Evolutionary conservation across 768 basidiomycete genomes (phyloP).

Genomic region (Mycena alexandri): DNA sequence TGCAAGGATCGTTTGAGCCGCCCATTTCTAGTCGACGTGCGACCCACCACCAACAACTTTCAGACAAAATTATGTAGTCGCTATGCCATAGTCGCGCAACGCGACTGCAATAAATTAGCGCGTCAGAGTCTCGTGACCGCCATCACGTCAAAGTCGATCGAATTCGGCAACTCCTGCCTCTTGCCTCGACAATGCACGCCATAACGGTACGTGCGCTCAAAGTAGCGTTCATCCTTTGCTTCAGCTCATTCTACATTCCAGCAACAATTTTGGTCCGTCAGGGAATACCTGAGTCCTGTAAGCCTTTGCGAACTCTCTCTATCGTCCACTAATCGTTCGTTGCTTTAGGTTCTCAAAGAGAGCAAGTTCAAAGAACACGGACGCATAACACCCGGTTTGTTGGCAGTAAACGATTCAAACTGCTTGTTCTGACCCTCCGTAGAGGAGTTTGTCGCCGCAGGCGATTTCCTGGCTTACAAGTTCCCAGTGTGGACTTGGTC

Average conservation of each 20-base stretch:
- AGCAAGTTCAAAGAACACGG: constrained; percentile 99
- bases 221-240: constrained; percentile 2
- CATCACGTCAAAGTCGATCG: constrained; percentile 2
- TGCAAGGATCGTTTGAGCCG: too few relatives aligned
- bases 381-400: constrained; percentile 90
- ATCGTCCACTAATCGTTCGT: constrained; percentile 45
- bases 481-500: constrained; percentile 99
- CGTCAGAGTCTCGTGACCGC: background rate
- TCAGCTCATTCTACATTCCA: constrained; percentile 47
- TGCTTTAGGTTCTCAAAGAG: constrained; percentile 88
- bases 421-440: constrained; percentile 22
- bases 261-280: constrained; percentile 94
- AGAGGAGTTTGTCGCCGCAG: constrained; percentile 99
- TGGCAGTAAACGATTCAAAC: background rate
- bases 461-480: constrained; percentile 97
- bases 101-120: too few relatives aligned
- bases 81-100: too few relatives aligned
- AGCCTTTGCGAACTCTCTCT: constrained; percentile 43
- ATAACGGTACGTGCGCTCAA: constrained; percentile 41
- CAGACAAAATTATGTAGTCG: too few relatives aligned
- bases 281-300: constrained; percentile 94
- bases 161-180: constrained; percentile 7
- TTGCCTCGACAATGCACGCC: constrained; percentile 35
- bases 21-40: too few relatives aligned
- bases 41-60: too few relatives aligned